Base-by-base conservation (phyloP, 2,329 filamentous ascomycete species). In the Rhynchosporium graminicola region DNA sequence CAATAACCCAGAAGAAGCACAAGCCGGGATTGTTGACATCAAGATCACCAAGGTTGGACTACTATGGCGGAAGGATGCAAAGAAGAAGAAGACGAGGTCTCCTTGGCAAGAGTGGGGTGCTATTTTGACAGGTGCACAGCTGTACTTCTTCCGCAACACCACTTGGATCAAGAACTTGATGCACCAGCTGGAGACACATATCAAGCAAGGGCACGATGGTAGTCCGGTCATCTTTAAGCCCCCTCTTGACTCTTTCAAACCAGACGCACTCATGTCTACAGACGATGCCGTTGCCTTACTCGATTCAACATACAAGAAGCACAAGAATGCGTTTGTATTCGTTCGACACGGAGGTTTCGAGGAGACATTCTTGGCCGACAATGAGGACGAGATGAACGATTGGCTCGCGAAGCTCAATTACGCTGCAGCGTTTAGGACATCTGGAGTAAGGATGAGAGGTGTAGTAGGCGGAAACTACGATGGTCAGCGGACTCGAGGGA, bases 31-130 rank as follows among this genome's bases (percentile, higher is more conserved):
- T 63, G 94, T 99, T 10, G 94, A 98, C 76, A 96, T 99, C 73
- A 97, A 97, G 70, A 90, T 98, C 51, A 97, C 94, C 50, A 99
- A 98, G 76, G 93, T 99, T 56, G 95, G 95, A 3, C 79, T 97
- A 1, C 76, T 99, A 38, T 99, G 95, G 95, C 87, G 95, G 50
- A 99, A 99, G 74, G 92, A 97, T 67, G 79, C 83, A 1, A 97
- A 96, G 78, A 97, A 94, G 77, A 94, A 95, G 78, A 96, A 96
- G 76, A 89, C 92, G 0, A 85, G 94, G 48, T 97, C 94, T 10
- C 94, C 95, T 1, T 99, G 95, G 95, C 94, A 97, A 74, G 95
- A 99, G 81, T 99, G 95, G 95, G 95, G 95, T 58, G 95, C 92
- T 29, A 90, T 99, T 63, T 82, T 99, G 36, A 99, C 95, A 0